Conservation (phyloP, 441 rosid species). For the Euphorbia corollata region DNA sequence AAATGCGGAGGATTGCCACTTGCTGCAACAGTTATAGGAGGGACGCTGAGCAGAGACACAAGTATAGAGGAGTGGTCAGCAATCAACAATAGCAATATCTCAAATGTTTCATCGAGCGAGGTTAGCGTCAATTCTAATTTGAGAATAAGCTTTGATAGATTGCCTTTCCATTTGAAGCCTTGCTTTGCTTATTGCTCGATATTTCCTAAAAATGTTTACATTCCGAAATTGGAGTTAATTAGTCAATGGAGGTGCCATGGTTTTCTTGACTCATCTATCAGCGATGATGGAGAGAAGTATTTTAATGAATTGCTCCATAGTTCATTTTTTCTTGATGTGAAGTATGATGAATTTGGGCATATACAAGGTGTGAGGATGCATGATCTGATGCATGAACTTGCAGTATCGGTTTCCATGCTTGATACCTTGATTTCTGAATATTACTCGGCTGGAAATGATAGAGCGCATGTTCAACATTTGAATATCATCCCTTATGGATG, state of each 20-base stretch:
- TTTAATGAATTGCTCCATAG: no score
- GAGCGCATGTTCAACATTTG: neutral
- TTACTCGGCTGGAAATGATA: neutral
- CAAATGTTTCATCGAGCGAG: neutral
- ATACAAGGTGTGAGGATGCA: no score
- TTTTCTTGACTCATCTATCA: neutral
- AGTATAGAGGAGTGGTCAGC: no score
- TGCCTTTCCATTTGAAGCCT: constrained; percentile 6
- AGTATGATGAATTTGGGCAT: no score
- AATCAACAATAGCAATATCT: no score
- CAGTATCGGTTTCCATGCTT: no score
- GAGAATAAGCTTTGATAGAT: constrained; percentile 19
- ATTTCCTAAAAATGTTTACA: constrained; percentile 6
- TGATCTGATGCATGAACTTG: no score
- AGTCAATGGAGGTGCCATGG: constrained; percentile 10
- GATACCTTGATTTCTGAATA: no score
- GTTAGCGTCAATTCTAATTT: constrained; percentile 2
- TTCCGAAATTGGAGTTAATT: neutral
- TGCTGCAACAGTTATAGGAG: constrained; percentile 19
- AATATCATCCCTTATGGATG: neutral
- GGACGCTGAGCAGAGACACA: neutral
- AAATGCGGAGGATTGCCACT: constrained; percentile 17
- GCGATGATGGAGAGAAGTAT: no score
- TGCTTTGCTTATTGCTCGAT: constrained; percentile 13
- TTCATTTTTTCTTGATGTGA: no score